Percentiles rank a stretch among this genome's conserved stretches.
phyloP scores from a whole-genome alignment of 805 yeast genomes.

The Metschnikowia colocasiae region DNA sequence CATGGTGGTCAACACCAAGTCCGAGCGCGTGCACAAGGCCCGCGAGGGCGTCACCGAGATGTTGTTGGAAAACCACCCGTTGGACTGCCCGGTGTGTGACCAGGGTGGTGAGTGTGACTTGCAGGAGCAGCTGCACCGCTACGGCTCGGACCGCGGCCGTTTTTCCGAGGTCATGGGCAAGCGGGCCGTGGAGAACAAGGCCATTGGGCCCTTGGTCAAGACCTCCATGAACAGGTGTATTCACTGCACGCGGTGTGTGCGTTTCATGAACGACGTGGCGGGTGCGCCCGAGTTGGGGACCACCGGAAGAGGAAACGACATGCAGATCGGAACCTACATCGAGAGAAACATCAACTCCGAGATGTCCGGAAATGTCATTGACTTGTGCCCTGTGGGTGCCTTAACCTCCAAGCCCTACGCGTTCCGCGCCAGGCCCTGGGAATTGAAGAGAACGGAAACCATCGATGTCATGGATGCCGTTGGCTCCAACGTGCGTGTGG shows the following conservation, averaged over 20 bases:
- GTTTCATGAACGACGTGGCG: conserved; percentile 86
- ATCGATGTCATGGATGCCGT: conserved; percentile 80
- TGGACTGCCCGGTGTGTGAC: conserved; percentile 90
- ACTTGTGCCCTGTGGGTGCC: conserved; percentile 90
- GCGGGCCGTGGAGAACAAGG: conserved; percentile 87
- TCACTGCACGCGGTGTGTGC: conserved; percentile 87
- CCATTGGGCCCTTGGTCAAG: conserved; percentile 83
- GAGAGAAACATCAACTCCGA: conserved; percentile 82
- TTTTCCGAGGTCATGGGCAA: conserved; percentile 78
- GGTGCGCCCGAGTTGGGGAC: conserved; percentile 92
- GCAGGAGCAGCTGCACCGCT: conserved; percentile 81
- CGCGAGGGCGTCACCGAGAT: conserved; percentile 91
- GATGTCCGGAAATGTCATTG: conserved; percentile 81
- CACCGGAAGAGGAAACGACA: conserved; percentile 85
- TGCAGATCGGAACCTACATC: conserved; percentile 87
- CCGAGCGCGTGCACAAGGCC: conserved; percentile 74
- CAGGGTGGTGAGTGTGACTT: conserved; percentile 94
- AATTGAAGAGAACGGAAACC: conserved; percentile 81
- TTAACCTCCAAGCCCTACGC: conserved; percentile 87
- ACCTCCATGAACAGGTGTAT: conserved; percentile 91
- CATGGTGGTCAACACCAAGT: conserved; percentile 78
- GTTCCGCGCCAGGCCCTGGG: conserved; percentile 93
- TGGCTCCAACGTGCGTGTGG: conserved; percentile 81
- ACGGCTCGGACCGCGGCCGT: conserved; percentile 84
- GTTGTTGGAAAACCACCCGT: conserved; percentile 82